These are phyloP conservation scores for Graphiopsis chlorocephala DNA, from an alignment of 2,329 filamentous ascomycete genomes.

Conservation along the genomic window DNA sequence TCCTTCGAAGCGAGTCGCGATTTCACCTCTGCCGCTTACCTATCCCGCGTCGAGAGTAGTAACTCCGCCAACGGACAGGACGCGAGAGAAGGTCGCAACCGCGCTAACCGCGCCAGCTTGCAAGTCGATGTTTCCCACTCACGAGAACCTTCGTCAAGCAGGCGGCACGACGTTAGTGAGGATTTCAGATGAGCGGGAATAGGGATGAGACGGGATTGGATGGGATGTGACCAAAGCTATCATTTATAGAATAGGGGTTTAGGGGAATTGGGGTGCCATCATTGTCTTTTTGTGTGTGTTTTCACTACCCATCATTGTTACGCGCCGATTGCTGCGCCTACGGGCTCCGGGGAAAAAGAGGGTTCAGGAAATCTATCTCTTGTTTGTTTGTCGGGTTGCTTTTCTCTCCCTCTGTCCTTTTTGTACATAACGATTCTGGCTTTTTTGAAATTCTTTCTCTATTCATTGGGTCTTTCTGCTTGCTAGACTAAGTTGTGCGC, in stretches of 20 bases:
- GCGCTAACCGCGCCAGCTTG: constrained; percentile 3
- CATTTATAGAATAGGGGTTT: neutral
- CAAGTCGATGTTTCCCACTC: constrained; percentile 5
- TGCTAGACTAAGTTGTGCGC: too few relatives aligned
- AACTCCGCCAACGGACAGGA: constrained; percentile 9
- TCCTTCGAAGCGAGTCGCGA: constrained; percentile 87
- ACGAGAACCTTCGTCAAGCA: constrained; percentile 12
- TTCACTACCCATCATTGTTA: neutral
- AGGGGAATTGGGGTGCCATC: neutral
- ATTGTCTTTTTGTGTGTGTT: neutral
- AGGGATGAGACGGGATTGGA: neutral
- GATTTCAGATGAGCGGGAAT: neutral
- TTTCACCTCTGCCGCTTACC: constrained; percentile 83
- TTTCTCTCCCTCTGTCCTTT: neutral
- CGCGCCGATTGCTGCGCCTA: neutral
- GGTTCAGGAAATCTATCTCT: neutral
- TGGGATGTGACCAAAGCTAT: neutral
- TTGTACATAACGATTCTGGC: neutral
- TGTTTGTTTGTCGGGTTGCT: neutral
- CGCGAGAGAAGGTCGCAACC: neutral
- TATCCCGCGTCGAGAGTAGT: constrained; percentile 70
- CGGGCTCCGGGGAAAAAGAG: neutral
- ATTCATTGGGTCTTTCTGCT: neutral
- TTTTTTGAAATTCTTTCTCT: neutral
- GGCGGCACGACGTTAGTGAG: constrained; percentile 10